Evolutionary conservation across 2,329 filamentous ascomycete genomes (phyloP).

Genomic region (Periconia digitata): DNA sequence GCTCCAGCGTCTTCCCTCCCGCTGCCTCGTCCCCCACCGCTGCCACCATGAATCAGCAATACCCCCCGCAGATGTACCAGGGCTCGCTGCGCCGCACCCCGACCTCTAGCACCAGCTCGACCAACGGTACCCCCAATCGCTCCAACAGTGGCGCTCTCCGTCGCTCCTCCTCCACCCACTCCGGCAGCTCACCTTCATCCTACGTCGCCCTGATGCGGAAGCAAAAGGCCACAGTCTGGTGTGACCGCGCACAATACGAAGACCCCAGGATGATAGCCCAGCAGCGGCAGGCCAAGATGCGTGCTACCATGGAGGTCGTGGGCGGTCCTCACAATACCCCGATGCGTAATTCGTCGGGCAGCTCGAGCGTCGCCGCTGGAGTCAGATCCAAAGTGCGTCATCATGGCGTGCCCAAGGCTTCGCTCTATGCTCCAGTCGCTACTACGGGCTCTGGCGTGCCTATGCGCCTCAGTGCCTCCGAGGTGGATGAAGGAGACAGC

Average conservation of each 20-base stretch:
- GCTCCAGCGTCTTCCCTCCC: constrained; percentile 38
- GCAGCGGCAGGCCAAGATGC: constrained; percentile 82
- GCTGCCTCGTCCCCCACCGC: constrained; percentile 23
- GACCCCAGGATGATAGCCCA: constrained; percentile 82
- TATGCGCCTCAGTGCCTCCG: constrained; percentile 88
- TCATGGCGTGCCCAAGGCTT: constrained; percentile 76
- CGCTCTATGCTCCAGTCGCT: constrained; percentile 78
- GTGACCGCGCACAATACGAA: constrained; percentile 88
- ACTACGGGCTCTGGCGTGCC: constrained; percentile 79
- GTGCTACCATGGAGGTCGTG: constrained; percentile 81
- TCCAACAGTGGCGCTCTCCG: constrained; percentile 59
- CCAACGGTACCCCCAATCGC: constrained; percentile 51
- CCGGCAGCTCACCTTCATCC: constrained; percentile 64
- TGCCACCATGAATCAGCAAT: constrained; percentile 37
- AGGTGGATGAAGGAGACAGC: constrained; percentile 86
- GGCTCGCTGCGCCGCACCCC: constrained; percentile 56
- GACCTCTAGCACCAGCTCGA: constrained; percentile 70
- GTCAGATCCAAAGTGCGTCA: constrained; percentile 87
- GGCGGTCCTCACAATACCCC: constrained; percentile 54
- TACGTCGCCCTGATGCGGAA: constrained; percentile 96
- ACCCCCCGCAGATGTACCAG: constrained; percentile 34
- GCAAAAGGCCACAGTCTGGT: constrained; percentile 98
- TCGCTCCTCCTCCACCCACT: constrained; percentile 80
- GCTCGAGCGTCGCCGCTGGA: constrained; percentile 44
- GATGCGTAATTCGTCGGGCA: constrained; percentile 41